These are phyloP conservation scores for Caloboletus inedulis DNA, from an alignment of 1,284 basidiomycete genomes.

Conservation along the genomic window DNA sequence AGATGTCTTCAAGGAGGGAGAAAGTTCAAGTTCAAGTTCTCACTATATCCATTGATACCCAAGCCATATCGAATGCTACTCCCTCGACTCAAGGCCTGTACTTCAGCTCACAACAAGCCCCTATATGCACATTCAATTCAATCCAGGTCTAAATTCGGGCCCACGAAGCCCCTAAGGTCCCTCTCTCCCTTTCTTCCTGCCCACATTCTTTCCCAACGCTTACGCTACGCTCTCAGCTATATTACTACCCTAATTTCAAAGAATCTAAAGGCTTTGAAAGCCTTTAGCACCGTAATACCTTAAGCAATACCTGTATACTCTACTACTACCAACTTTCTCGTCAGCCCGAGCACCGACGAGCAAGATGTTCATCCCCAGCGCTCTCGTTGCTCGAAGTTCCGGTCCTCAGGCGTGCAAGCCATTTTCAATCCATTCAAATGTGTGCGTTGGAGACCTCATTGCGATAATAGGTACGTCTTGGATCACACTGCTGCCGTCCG, in stretches of 20 bases:
- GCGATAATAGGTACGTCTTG: conserved; percentile 20
- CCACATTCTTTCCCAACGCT: neutral
- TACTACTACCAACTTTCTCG: neutral
- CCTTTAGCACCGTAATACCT: neutral
- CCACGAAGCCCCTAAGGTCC: conserved; percentile 2
- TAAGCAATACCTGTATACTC: neutral
- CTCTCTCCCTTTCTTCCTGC: neutral
- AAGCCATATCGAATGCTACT: too few species aligned
- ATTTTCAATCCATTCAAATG: conserved; percentile 11
- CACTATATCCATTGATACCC: too few species aligned
- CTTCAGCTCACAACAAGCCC: neutral
- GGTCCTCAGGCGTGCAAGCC: conserved; percentile 9
- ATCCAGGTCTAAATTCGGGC: neutral
- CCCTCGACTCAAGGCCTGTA: too few species aligned
- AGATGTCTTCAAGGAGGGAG: neutral
- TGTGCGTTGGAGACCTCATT: conserved; percentile 26
- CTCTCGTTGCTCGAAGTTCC: neutral
- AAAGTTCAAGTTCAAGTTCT: neutral
- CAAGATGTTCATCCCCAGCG: conserved; percentile 6
- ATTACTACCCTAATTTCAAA: neutral
- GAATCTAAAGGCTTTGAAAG: neutral
- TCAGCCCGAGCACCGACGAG: neutral
- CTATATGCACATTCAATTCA: neutral
- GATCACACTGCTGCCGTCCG: neutral
- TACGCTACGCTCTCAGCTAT: neutral